A percentile compares a stretch with the other conserved stretches of the same genome.
Evolutionary conservation across 176 grass and related monocot genomes (phyloP).

Genomic region (Musa itinerans): DNA sequence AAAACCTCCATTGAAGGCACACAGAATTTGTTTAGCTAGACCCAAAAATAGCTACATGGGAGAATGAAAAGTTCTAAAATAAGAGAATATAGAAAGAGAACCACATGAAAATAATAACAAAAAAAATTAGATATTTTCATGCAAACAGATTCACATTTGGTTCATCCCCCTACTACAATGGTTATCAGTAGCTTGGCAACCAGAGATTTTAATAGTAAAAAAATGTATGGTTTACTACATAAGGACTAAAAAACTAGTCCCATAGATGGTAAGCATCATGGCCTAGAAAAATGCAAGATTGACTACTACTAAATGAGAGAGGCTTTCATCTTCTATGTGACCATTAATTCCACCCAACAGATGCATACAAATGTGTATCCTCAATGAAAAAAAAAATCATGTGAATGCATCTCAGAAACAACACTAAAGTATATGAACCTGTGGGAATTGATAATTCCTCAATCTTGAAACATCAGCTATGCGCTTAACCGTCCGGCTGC

Average conservation of each 20-base stretch:
- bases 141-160: no score
- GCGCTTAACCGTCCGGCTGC: conserved; percentile 74
- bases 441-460: conserved; percentile 93
- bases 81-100: background rate
- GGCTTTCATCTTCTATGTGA: background rate
- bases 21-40: no score
- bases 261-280: no score
- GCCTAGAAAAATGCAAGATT: no score
- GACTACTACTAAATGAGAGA: background rate
- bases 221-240: no score
- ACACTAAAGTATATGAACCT: conserved; percentile 37
- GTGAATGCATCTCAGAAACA: background rate
- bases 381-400: background rate
- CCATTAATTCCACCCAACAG: background rate
- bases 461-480: conserved; percentile 93
- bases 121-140: background rate
- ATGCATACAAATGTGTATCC: background rate
- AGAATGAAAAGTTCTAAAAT: background rate
- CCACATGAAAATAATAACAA: background rate
- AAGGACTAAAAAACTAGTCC: no score
- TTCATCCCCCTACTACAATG: no score
- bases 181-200: no score
- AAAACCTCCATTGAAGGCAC: no score
- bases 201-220: no score
- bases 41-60: no score